phyloP scores from a whole-genome alignment of 768 basidiomycete genomes.

The Boletus bicolor region DNA sequence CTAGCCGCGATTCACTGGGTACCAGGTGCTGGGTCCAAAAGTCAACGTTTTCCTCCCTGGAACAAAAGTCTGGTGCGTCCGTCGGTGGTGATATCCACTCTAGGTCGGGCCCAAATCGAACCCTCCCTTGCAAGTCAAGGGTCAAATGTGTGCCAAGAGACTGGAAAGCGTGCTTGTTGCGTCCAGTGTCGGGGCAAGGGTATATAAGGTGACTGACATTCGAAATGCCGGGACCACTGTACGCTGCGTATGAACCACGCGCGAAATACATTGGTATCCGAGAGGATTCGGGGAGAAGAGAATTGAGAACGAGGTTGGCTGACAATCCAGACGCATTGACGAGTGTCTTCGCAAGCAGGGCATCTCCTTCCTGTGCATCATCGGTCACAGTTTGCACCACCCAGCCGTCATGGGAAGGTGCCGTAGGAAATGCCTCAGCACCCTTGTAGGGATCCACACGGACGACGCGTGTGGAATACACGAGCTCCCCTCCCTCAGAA shows the following conservation, averaged over 20 bases:
- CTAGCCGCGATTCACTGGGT: slow-evolving; percentile 57
- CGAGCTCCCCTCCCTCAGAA: slow-evolving; percentile 64
- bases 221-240: slow-evolving; percentile 73
- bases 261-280: slow-evolving; percentile 78
- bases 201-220: slow-evolving; percentile 79
- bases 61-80: slow-evolving; percentile 23
- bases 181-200: slow-evolving; percentile 74
- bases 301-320: slow-evolving; percentile 66
- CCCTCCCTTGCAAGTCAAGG: slow-evolving; percentile 76
- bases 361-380: slow-evolving; percentile 47
- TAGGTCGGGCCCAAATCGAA: slow-evolving; percentile 91
- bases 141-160: slow-evolving; percentile 92
- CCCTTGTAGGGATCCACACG: slow-evolving; percentile 67
- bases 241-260: slow-evolving; percentile 84
- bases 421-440: slow-evolving; percentile 15
- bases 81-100: slow-evolving; percentile 72
- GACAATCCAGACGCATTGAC: slow-evolving; percentile 84
- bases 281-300: slow-evolving; percentile 52
- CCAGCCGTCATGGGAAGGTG: slow-evolving; percentile 66
- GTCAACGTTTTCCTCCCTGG: slow-evolving; percentile 50
- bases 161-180: slow-evolving; percentile 63
- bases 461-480: slow-evolving; percentile 78
- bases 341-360: slow-evolving; percentile 68
- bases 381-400: slow-evolving; percentile 77
- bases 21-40: slow-evolving; percentile 73